phyloP scores from a whole-genome alignment of 495 filamentous ascomycete species.

The Lophiostoma macrostomum region DNA sequence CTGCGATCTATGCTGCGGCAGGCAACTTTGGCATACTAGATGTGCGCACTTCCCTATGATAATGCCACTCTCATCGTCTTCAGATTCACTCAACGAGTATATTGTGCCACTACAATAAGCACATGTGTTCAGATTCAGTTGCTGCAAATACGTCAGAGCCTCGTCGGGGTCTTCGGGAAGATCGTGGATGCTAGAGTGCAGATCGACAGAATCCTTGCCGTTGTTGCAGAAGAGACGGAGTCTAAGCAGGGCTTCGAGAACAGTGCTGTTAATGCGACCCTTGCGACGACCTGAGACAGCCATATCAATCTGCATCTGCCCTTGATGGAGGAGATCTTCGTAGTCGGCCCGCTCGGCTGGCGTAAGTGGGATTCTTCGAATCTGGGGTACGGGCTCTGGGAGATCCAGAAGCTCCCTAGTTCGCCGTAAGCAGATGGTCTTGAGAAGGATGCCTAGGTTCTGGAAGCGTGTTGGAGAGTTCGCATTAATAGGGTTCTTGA shows the following conservation, averaged over 20 bases:
- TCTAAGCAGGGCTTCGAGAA: neutral
- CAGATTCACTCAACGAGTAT: neutral
- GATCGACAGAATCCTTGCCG: neutral
- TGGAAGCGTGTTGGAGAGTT: neutral
- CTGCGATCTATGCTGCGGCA: neutral
- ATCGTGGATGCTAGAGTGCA: neutral
- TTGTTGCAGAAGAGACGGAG: constrained; percentile 17
- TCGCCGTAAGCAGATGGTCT: constrained; percentile 6
- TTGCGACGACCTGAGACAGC: constrained; percentile 1
- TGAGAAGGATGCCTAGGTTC: constrained; percentile 2
- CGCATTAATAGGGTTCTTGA: constrained; percentile 69
- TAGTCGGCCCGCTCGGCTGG: neutral
- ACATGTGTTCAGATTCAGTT: constrained; percentile 9
- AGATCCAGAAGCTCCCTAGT: neutral
- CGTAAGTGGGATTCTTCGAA: neutral
- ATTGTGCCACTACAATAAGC: constrained; percentile 5
- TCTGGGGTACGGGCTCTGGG: neutral
- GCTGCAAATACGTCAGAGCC: constrained; percentile 5
- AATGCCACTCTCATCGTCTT: neutral
- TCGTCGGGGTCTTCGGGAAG: constrained; percentile 5
- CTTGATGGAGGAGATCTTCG: neutral
- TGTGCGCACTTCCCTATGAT: neutral
- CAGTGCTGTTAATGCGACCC: neutral
- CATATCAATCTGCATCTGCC: neutral
- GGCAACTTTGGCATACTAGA: constrained; percentile 4